Base-by-base conservation (phyloP, 2,329 filamentous ascomycete species). In the Alternaria ventricosa region DNA sequence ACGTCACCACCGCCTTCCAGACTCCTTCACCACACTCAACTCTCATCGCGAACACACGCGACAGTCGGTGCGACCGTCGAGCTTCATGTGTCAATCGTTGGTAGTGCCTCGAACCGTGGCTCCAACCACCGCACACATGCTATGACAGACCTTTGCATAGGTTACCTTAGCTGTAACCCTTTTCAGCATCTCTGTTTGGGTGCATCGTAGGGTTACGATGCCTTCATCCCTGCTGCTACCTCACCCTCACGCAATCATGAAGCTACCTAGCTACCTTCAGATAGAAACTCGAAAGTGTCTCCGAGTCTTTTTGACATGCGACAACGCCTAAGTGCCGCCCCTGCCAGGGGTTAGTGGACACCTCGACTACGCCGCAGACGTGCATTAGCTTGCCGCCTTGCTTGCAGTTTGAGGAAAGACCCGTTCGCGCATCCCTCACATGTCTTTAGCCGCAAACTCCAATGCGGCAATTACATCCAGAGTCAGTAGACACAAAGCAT, bases 1-100 rank as follows among this genome's bases (percentile, higher is more conserved):
- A 60, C 55, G 56, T 57, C 56, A 66, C 63, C 36, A 47, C 55
- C 55, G 27, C 56, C 51, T 53, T 22, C 36, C 57, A 49, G 41
- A 27, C 54, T 22, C 12, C 28, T 55, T 44, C 36, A 22, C 11
- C 13, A 27, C n/a, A 20, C n/a, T 58, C 23, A 5, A 55, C 33
- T 20, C 23, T 36, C 50, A 44, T 13, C 12, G 13, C 25, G 18
- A 20, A 44, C 46, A 25, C 6, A 43, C 47, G 22, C 46, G 22
- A 51, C 20, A 54, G n/a, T 4, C 20, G 5, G 20, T 36, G 10
- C 30, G 23, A 23, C 18, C 2, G 1, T 23, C 20, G 13, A 53
- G 13, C 18, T 22, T 36, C 49, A 23, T 20, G 28, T 53, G 28
- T 15, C 13, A 8, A 41, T 3, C 13, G 30, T 20, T 53, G 49